Evolutionary conservation across 2,329 filamentous ascomycete genomes (phyloP), one percentile per base, ranked within the genome.

Genomic region (Diplodia seriata): DNA sequence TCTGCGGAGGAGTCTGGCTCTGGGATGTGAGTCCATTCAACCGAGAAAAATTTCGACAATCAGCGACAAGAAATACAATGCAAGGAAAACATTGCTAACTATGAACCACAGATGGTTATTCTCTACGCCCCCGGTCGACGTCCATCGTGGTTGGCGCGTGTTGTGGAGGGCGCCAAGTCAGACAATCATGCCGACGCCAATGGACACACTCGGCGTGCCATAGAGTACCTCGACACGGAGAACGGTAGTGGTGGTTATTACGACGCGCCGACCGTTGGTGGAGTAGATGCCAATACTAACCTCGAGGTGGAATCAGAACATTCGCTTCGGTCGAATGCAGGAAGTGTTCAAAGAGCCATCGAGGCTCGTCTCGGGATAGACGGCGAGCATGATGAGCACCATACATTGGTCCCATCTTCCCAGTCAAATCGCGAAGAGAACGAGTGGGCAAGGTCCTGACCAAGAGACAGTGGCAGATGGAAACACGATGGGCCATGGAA

Each of bases 1-100:
- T 89, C 31, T 84, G 85, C 0, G 53, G 87, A 0, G 76, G 79
- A 0, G 83, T 87, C 5, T 87, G 85, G 5, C 56, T 87, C 5
- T 79, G 89, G 67, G 86, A 90, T 82, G 87, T 88, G 29, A 63
- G 59, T 63, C 20, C 15, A 5, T 31, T 20, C 1, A 47, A 47
- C 5, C n/a, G 11, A 1, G 15, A 11, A 38, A 38, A 38, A 38
- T 4, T 11, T 12, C 36, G 11, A 38, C 11, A 12, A 9, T 40
- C 33, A 36, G 33, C 8, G 23, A 7, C 20, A 18, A 5, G 14
- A 23, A 59, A 36, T 9, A 26, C 14, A 12, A 18, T 12, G 23
- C 4, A 38, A 43, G 15, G n/a, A 38, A 38, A n/a, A n/a, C 7
- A 3, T 47, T 18, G 31, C 59, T 63, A 31, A 63, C 9, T 31